These are phyloP conservation scores for Datura wrightii DNA, from an alignment of 257 asterid species.

Conservation along the genomic window DNA sequence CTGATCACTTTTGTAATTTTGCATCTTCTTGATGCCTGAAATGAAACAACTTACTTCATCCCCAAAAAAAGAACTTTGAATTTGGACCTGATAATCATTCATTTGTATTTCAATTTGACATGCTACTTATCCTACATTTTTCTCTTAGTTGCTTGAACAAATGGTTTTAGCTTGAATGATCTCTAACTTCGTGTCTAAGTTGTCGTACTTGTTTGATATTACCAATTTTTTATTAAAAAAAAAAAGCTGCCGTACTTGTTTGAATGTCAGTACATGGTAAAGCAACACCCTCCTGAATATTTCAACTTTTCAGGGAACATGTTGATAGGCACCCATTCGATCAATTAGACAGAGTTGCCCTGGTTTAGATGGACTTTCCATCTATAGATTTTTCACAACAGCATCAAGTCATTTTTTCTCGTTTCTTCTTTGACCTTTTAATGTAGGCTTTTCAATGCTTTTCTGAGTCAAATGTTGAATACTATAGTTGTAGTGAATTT, in stretches of 20 bases:
- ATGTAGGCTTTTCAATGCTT: neutral
- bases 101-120: neutral
- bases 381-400: neutral
- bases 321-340: neutral
- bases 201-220: neutral
- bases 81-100: slow-evolving; percentile 3
- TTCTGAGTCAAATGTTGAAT: neutral
- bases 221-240: no score
- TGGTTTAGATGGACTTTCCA: neutral
- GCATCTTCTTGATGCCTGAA: no score
- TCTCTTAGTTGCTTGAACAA: neutral
- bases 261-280: slow-evolving; percentile 16
- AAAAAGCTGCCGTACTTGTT: neutral
- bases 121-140: neutral
- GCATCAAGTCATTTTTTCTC: neutral
- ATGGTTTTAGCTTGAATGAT: slow-evolving; percentile 9
- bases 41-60: no score
- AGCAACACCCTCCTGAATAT: neutral
- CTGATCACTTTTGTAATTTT: no score
- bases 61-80: no score
- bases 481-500: neutral
- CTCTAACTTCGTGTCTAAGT: neutral
- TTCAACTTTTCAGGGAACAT: neutral
- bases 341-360: neutral
- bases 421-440: neutral